A percentile compares a stretch with the other conserved stretches of the same genome.
Evolutionary conservation across 2,329 filamentous ascomycete species (phyloP).

Genomic region (Paecilomyces formosus): DNA sequence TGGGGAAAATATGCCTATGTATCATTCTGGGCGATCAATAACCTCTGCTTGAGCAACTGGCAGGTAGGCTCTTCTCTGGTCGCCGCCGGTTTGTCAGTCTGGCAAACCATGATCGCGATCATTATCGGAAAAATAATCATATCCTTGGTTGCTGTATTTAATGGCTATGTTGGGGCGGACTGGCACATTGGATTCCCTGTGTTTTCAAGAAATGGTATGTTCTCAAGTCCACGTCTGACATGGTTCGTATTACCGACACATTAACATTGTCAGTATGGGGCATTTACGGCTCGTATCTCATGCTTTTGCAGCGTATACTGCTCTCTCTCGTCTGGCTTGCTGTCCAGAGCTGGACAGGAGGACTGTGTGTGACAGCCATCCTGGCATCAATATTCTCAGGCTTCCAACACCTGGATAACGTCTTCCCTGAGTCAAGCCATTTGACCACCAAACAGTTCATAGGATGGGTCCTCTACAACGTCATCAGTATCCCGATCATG

Average conservation of each 20-base stretch:
- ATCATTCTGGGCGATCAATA: slow-evolving; percentile 35
- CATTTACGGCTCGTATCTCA: slow-evolving; percentile 33
- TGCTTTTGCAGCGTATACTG: slow-evolving; percentile 34
- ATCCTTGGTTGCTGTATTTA: slow-evolving; percentile 26
- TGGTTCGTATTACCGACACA: background rate
- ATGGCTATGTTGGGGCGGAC: slow-evolving; percentile 31
- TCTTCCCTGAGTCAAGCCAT: slow-evolving; percentile 21
- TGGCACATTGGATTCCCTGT: slow-evolving; percentile 41
- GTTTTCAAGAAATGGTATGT: slow-evolving; percentile 20
- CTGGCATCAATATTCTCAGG: slow-evolving; percentile 25
- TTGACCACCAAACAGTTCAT: slow-evolving; percentile 30
- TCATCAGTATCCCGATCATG: slow-evolving; percentile 34
- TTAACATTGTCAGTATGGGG: slow-evolving; percentile 27
- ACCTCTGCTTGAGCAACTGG: slow-evolving; percentile 30
- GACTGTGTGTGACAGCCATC: slow-evolving; percentile 24
- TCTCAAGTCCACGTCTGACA: background rate
- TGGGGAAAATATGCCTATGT: slow-evolving; percentile 32
- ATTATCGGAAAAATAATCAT: slow-evolving; percentile 34
- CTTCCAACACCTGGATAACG: slow-evolving; percentile 28
- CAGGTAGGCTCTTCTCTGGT: slow-evolving; percentile 30
- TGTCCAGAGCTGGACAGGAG: slow-evolving; percentile 32
- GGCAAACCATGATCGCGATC: slow-evolving; percentile 34
- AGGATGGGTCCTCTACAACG: slow-evolving; percentile 29
- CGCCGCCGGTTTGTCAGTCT: slow-evolving; percentile 31
- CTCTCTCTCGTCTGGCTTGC: slow-evolving; percentile 35